These are phyloP conservation scores for Sarcodon aspratus DNA, from an alignment of 768 basidiomycete species.

Conservation along the genomic window DNA sequence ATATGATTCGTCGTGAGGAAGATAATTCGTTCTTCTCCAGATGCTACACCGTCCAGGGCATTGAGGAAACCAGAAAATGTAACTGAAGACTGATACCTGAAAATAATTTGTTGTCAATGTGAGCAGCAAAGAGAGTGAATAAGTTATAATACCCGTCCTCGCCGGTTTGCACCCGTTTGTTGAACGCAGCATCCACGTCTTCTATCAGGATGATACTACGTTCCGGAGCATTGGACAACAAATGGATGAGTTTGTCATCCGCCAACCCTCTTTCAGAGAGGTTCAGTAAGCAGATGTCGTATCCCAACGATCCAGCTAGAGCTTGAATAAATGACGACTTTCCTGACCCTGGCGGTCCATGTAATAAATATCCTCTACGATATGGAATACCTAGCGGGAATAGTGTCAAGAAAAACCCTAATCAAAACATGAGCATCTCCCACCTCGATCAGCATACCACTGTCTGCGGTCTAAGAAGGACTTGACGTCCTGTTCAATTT, in stretches of 20 bases:
- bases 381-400: slow-evolving; percentile 78
- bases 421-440: slow-evolving; percentile 11
- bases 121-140: too few species aligned
- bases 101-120: too few species aligned
- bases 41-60: slow-evolving; percentile 94
- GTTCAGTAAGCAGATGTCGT: slow-evolving; percentile 94
- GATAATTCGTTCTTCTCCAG: slow-evolving; percentile 94
- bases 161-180: slow-evolving; percentile 78
- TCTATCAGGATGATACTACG: slow-evolving; percentile 92
- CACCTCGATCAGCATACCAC: slow-evolving; percentile 97
- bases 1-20: slow-evolving; percentile 99
- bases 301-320: slow-evolving; percentile 81
- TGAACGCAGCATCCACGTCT: slow-evolving; percentile 96
- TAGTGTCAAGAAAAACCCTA: neutral
- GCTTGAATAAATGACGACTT: slow-evolving; percentile 99
- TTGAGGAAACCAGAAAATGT: slow-evolving; percentile 98
- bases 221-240: slow-evolving; percentile 88
- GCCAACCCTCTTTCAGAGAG: slow-evolving; percentile 92
- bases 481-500: slow-evolving; percentile 69
- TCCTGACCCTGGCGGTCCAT: slow-evolving; percentile 96
- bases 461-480: slow-evolving; percentile 73
- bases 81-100: slow-evolving; percentile 85
- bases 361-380: slow-evolving; percentile 85
- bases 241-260: slow-evolving; percentile 92
- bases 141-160: slow-evolving; percentile 72